These are phyloP conservation scores for Rubia occidens DNA, from an alignment of 305 asterid genomes.

Conservation along the genomic window DNA sequence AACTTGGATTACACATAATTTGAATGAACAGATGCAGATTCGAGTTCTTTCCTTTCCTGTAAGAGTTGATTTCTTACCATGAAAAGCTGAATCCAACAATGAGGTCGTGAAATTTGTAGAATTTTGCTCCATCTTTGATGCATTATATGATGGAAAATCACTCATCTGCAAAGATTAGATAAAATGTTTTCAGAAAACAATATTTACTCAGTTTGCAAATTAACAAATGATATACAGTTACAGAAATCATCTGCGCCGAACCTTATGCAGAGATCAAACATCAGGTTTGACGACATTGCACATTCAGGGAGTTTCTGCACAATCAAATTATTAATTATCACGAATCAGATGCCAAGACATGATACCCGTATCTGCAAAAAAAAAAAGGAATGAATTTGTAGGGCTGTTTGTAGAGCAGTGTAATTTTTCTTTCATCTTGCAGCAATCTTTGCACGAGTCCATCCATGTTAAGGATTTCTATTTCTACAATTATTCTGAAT, in stretches of 20 bases:
- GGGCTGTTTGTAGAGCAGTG: too few relatives aligned
- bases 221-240: neutral
- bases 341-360: neutral
- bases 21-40: neutral
- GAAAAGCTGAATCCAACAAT: conserved; percentile 10
- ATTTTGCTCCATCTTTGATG: conserved; percentile 23
- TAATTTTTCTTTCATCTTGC: neutral
- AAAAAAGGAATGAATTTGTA: neutral
- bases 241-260: neutral
- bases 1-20: too few relatives aligned
- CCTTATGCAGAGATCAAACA: neutral
- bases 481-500: neutral
- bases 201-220: neutral
- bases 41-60: neutral
- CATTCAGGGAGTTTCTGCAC: neutral
- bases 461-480: neutral
- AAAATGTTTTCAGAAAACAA: neutral
- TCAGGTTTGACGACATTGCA: neutral
- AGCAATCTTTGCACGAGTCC: neutral
- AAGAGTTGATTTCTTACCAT: conserved; percentile 3
- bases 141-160: conserved; percentile 25
- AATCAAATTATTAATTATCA: neutral
- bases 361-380: neutral
- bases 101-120: conserved; percentile 13
- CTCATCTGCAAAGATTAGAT: conserved; percentile 33